Base-by-base conservation (phyloP, 768 basidiomycete species). In the Mycena rebaudengoi region DNA sequence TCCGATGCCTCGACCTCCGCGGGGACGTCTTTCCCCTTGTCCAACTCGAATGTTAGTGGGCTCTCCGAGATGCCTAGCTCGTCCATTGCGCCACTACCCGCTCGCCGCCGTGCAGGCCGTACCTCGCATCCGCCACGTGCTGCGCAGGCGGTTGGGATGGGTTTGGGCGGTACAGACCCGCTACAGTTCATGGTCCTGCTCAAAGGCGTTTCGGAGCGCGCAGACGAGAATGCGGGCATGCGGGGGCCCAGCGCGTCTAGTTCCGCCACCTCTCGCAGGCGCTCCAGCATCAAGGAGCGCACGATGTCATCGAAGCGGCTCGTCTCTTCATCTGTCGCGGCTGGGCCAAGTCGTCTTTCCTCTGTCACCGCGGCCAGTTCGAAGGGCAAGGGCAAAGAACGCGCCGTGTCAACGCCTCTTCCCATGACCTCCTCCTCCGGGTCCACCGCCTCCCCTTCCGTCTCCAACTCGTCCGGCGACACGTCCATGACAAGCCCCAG, bases 221-320 rank as follows among this genome's bases (percentile, higher is more conserved):
- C 63, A 7, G 52, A 60, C 51, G 57, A 59, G 41, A 64, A 64
- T 26, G 56, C 63, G 18, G 57, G 51, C 29, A 59, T 64, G n/a
- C 63, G 56, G 10, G 32, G 39, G 1, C 20, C 40, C 0, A 4
- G 5, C 40, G 51, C 37, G 39, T 18, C 30, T 25, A 29, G 11
- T 37, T 32, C 30, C 5, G 25, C n/a, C 5, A 16, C 14, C 14
- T 2, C n/a, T 25, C 29, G 50, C 1, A 39, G 3, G 35, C 18
- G 62, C 14, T 41, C n/a, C 18, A n/a, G 62, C 26, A 52, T 59
- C 14, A 67, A 67, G 45, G 32, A 63, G 56, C 30, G 53, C 23
- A 59, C 60, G 41, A 62, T 48, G 65, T 11, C 25, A n/a, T n/a
- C n/a, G n/a, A n/a, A n/a, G n/a, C n/a, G n/a, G n/a, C n/a, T n/a